Conservation (phyloP, 441 rosid species). For the Brassica balearica region DNA sequence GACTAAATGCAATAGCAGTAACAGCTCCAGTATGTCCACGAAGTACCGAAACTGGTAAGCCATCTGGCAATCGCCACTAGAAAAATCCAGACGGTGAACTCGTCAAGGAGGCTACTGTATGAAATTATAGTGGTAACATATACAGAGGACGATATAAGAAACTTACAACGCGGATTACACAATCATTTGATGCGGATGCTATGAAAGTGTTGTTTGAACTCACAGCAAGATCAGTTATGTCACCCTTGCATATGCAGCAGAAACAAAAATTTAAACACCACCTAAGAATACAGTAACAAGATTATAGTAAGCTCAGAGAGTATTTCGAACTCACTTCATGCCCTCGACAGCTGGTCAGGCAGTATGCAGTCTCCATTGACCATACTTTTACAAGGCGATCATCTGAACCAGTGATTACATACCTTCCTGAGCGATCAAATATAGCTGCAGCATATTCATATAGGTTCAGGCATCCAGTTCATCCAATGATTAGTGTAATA, state of each 20-base stretch:
- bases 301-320: constrained; percentile 22
- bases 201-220: constrained; percentile 92
- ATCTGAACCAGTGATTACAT: constrained; percentile 98
- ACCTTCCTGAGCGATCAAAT: constrained; percentile 96
- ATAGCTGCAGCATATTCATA: constrained; percentile 73
- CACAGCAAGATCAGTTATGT: constrained; percentile 99
- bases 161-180: constrained; percentile 92
- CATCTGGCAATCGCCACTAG: constrained; percentile 99
- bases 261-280: constrained; percentile 30
- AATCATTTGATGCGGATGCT: constrained; percentile 99
- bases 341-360: constrained; percentile 99
- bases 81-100: constrained; percentile 46
- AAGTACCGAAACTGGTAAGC: constrained; percentile 89
- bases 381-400: constrained; percentile 99
- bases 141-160: constrained; percentile 35
- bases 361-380: constrained; percentile 99
- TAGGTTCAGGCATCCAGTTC: constrained; percentile 38
- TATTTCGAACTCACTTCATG: constrained; percentile 83
- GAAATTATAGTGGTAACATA: constrained; percentile 26
- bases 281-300: constrained; percentile 25
- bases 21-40: constrained; percentile 98
- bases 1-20: constrained; percentile 98
- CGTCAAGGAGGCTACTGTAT: constrained; percentile 23
- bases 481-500: constrained; percentile 21
- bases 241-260: constrained; percentile 73